These are phyloP conservation scores for Aquilaria agallochum DNA, from an alignment of 441 rosid species.

Conservation along the genomic window DNA sequence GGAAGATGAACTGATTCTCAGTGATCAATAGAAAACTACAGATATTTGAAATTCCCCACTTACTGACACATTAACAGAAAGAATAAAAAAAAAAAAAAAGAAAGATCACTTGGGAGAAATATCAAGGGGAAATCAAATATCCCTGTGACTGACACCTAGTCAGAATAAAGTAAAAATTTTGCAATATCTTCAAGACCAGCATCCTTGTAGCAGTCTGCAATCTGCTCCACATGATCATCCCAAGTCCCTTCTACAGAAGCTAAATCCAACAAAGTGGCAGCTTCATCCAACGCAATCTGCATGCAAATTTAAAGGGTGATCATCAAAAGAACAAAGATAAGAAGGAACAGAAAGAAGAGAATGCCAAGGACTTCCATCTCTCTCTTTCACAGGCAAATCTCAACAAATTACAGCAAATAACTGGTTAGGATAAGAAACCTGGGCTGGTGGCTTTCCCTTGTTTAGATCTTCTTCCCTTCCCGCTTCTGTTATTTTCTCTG, in stretches of 20 bases:
- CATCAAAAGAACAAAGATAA: not conserved
- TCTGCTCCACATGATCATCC: constrained; percentile 49
- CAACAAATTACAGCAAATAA: constrained; percentile 7
- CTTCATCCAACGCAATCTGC: constrained; percentile 79
- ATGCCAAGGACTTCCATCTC: not conserved
- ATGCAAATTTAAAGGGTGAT: constrained; percentile 7
- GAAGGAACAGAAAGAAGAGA: not conserved
- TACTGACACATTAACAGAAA: too few species aligned
- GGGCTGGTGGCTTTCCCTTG: constrained; percentile 66
- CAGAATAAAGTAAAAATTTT: constrained; percentile 48
- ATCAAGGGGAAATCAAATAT: too few species aligned
- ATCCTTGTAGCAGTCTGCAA: constrained; percentile 62
- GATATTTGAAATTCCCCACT: too few species aligned
- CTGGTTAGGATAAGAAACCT: constrained; percentile 35
- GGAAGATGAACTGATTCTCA: too few species aligned
- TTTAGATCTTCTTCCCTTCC: constrained; percentile 61
- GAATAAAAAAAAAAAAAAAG: too few species aligned
- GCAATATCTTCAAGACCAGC: constrained; percentile 72
- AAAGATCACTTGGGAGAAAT: too few species aligned
- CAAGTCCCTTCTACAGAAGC: constrained; percentile 86
- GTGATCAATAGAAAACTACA: too few species aligned
- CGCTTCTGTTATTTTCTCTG: constrained; percentile 59
- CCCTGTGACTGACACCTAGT: constrained; percentile 22
- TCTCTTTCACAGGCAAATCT: not conserved
- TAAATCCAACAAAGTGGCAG: constrained; percentile 78